Conservation (phyloP, 495 filamentous ascomycete species). For the Extremus antarcticus region DNA sequence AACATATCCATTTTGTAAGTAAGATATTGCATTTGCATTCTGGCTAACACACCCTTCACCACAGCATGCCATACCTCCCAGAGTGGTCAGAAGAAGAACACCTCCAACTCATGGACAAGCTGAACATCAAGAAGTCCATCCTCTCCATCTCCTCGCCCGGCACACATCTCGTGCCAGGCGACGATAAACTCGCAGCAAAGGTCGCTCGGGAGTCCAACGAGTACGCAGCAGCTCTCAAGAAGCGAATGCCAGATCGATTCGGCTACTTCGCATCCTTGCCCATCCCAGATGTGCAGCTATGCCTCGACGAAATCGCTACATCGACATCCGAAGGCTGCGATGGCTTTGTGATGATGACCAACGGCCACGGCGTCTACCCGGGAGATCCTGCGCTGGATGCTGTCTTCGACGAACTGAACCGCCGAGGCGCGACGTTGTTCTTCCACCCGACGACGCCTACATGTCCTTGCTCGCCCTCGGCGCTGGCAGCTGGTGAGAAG, state of each 20-base stretch:
- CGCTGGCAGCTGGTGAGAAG: slow-evolving; percentile 8
- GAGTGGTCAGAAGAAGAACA: slow-evolving; percentile 37
- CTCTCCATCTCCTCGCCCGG: slow-evolving; percentile 43
- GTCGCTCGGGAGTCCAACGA: slow-evolving; percentile 33
- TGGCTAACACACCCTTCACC: slow-evolving; percentile 7
- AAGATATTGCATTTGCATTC: not conserved
- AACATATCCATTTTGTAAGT: too few species aligned
- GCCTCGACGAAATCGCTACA: slow-evolving; percentile 36
- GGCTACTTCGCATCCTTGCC: slow-evolving; percentile 43
- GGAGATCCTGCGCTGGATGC: slow-evolving; percentile 36
- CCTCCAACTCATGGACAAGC: slow-evolving; percentile 36
- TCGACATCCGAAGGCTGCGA: slow-evolving; percentile 34
- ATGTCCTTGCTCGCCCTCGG: slow-evolving; percentile 15
- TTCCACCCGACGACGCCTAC: slow-evolving; percentile 41
- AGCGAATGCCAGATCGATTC: slow-evolving; percentile 31
- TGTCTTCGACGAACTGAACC: slow-evolving; percentile 32
- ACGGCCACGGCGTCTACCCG: slow-evolving; percentile 40
- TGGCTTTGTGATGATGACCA: slow-evolving; percentile 40
- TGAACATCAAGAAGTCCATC: slow-evolving; percentile 40
- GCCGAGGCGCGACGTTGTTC: slow-evolving; percentile 32
- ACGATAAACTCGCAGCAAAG: slow-evolving; percentile 24
- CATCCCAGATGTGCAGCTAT: slow-evolving; percentile 35
- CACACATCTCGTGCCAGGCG: slow-evolving; percentile 32
- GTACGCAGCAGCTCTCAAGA: slow-evolving; percentile 33
- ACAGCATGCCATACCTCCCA: slow-evolving; percentile 20